Conservation (phyloP, 345 rosid genomes). For the Linum tenue region DNA sequence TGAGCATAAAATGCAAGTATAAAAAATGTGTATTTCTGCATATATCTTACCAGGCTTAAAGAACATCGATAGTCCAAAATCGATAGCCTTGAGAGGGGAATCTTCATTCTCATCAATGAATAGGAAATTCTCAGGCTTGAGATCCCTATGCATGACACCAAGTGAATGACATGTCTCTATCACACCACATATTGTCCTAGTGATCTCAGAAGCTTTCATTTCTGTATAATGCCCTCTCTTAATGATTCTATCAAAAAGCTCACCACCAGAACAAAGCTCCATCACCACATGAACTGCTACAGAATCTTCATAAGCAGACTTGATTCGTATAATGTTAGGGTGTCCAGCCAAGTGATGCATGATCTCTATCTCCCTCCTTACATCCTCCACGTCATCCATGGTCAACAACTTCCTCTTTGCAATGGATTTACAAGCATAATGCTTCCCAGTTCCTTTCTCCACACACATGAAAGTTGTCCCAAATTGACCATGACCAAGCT, state of each 20-base stretch:
- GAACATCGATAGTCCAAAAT: not conserved
- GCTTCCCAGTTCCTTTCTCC: not conserved
- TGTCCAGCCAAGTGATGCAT: constrained; percentile 4
- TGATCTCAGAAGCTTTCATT: not conserved
- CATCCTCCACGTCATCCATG: not conserved
- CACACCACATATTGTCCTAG: not conserved
- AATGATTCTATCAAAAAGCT: not conserved
- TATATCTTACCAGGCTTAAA: not conserved
- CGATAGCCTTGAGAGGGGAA: not conserved
- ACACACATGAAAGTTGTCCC: not conserved
- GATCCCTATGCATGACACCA: constrained; percentile 1
- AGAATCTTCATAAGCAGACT: not conserved
- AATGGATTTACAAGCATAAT: not conserved
- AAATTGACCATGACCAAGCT: not conserved
- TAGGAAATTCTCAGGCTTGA: constrained; percentile 4
- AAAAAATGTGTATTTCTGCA: no score
- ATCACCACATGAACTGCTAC: not conserved
- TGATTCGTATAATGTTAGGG: not conserved
- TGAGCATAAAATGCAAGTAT: no score
- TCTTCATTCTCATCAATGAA: not conserved
- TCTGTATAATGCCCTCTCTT: not conserved
- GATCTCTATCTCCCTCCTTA: constrained; percentile 1
- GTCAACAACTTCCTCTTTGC: not conserved
- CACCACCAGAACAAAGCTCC: constrained; percentile 1
- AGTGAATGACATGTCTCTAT: not conserved